phyloP scores from a whole-genome alignment of 192 early-diverging fungal genomes.

The Physocladia obscura region DNA sequence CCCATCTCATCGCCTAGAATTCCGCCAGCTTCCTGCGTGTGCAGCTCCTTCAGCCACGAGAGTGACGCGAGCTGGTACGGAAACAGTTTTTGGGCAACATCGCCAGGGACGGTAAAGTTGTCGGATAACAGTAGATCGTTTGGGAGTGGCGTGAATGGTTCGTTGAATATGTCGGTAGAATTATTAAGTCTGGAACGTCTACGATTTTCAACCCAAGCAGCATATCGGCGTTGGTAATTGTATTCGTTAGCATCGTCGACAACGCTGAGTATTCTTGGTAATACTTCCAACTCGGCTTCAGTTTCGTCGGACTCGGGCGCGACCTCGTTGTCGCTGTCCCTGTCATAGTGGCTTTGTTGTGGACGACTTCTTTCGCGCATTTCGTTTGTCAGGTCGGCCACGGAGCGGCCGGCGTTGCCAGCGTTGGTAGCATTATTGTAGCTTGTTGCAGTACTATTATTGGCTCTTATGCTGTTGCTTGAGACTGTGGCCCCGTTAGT shows the following conservation, averaged over 20 bases:
- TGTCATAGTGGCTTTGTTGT: background rate
- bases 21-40: slow-evolving; percentile 83
- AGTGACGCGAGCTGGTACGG: slow-evolving; percentile 87
- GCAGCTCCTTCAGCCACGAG: slow-evolving; percentile 86
- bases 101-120: slow-evolving; percentile 66
- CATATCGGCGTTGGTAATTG: slow-evolving; percentile 53
- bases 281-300: slow-evolving; percentile 27
- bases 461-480: too few relatives aligned
- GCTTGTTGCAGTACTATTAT: too few relatives aligned
- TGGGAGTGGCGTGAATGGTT: background rate
- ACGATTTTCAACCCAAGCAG: slow-evolving; percentile 52
- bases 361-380: background rate
- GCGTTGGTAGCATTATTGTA: background rate
- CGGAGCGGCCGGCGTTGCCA: background rate
- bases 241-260: slow-evolving; percentile 71
- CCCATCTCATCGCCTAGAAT: slow-evolving; percentile 87
- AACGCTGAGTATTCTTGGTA: background rate
- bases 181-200: slow-evolving; percentile 14
- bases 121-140: background rate
- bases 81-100: slow-evolving; percentile 76
- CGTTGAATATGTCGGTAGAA: slow-evolving; percentile 14
- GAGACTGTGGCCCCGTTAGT: background rate
- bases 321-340: slow-evolving; percentile 17
- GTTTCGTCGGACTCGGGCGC: slow-evolving; percentile 11
- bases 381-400: background rate